A percentile compares a stretch with the other conserved stretches of the same genome.
Evolutionary conservation across 306 rosid genomes (phyloP).

Genomic region (Castanea mollissima): DNA sequence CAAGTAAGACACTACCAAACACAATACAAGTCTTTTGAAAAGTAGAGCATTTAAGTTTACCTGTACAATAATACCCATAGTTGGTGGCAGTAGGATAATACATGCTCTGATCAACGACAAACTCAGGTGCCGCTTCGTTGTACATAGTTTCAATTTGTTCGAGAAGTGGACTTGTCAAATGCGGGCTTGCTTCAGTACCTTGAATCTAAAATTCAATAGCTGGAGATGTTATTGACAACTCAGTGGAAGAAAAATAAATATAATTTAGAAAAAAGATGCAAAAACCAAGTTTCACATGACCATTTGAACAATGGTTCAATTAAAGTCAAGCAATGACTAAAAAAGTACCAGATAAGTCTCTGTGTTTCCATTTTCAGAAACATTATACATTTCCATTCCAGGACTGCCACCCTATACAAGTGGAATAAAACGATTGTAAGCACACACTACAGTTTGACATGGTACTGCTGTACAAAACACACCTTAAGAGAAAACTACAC

Average conservation of each 20-base stretch:
- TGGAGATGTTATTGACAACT: conserved; percentile 9
- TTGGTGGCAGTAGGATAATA: conserved; percentile 86
- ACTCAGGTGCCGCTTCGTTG: conserved; percentile 75
- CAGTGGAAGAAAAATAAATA: neutral
- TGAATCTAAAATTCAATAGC: conserved; percentile 46
- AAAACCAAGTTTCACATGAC: neutral
- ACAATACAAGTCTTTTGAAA: neutral
- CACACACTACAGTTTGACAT: neutral
- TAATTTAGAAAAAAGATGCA: neutral
- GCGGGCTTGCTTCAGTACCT: conserved; percentile 56
- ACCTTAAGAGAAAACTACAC: neutral
- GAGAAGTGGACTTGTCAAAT: conserved; percentile 46
- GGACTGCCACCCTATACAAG: conserved; percentile 62
- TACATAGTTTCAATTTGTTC: conserved; percentile 70
- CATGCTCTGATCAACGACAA: conserved; percentile 80
- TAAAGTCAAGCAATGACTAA: neutral
- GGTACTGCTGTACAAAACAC: neutral
- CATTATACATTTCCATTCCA: conserved; percentile 64
- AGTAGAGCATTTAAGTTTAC: conserved; percentile 23
- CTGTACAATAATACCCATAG: conserved; percentile 95
- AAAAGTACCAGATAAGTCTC: conserved; percentile 55
- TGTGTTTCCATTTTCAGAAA: conserved; percentile 42
- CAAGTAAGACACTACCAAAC: conserved; percentile 15
- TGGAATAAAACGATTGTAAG: conserved; percentile 25
- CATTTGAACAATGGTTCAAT: neutral